Conservation (phyloP, 2,329 filamentous ascomycete species). For the Fusarium redolens region DNA sequence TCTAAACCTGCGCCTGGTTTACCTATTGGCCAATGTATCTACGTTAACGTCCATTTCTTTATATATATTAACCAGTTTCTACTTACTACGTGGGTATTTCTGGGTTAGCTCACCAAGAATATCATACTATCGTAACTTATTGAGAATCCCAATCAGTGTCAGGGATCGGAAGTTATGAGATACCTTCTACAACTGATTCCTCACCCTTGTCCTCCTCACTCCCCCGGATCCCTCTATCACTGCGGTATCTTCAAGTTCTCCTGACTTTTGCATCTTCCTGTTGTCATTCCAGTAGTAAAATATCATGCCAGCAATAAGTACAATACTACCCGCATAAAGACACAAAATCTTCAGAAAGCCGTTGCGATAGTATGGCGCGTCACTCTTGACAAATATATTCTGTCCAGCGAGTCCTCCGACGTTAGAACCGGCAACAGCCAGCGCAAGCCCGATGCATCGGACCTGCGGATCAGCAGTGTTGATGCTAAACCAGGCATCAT, state of each 20-base stretch:
- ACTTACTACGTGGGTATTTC: too few relatives aligned
- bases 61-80: too few relatives aligned
- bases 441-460: background rate
- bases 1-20: too few relatives aligned
- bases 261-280: background rate
- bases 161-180: too few relatives aligned
- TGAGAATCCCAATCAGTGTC: too few relatives aligned
- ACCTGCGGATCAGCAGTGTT: slow-evolving; percentile 1
- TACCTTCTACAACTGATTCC: background rate
- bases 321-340: slow-evolving; percentile 7
- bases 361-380: background rate
- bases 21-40: too few relatives aligned
- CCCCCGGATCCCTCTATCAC: background rate
- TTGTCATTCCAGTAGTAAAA: slow-evolving; percentile 16
- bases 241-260: background rate
- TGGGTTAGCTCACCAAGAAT: too few relatives aligned
- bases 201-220: background rate
- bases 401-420: background rate
- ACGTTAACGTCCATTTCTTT: too few relatives aligned
- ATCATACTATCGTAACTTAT: too few relatives aligned
- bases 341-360: background rate
- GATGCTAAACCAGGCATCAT: slow-evolving; percentile 1
- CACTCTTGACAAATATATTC: background rate
- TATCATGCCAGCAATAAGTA: slow-evolving; percentile 12
- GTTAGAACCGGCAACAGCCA: background rate